These are phyloP conservation scores for Hyphopichia wangnamkhiaoensis DNA, from an alignment of 1,139 yeast species.

Conservation along the genomic window DNA sequence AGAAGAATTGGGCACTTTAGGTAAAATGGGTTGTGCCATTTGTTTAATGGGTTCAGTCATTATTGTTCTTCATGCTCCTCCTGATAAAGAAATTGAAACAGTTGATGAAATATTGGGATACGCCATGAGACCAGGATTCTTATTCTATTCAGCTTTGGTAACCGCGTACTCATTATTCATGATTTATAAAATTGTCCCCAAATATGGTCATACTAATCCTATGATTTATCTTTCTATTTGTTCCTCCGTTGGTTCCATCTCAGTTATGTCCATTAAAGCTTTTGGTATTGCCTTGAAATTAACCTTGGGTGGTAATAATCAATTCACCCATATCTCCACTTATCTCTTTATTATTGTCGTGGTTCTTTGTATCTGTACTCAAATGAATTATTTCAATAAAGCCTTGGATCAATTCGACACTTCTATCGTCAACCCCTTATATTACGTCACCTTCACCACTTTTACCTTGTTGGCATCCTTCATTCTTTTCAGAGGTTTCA, in stretches of 20 bases:
- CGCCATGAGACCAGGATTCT: constrained; percentile 79
- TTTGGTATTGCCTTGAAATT: constrained; percentile 90
- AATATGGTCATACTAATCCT: constrained; percentile 79
- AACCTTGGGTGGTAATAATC: constrained; percentile 86
- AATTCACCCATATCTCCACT: constrained; percentile 81
- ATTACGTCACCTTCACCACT: constrained; percentile 90
- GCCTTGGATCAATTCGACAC: constrained; percentile 93
- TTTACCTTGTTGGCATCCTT: constrained; percentile 86
- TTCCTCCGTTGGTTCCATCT: constrained; percentile 85
- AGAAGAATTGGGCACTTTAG: constrained; percentile 84
- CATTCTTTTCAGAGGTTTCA: constrained; percentile 83
- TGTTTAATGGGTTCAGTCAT: constrained; percentile 89
- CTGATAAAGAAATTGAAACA: constrained; percentile 84
- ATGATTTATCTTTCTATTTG: constrained; percentile 90
- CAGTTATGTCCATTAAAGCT: constrained; percentile 91
- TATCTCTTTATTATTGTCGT: constrained; percentile 80
- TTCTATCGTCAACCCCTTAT: constrained; percentile 86
- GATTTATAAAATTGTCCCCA: constrained; percentile 83
- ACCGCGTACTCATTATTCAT: constrained; percentile 68
- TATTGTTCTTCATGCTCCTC: constrained; percentile 89
- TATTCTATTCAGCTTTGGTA: constrained; percentile 65
- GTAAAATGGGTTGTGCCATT: constrained; percentile 93
- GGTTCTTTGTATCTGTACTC: constrained; percentile 79
- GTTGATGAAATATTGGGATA: constrained; percentile 84
- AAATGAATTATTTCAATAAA: constrained; percentile 92